Conservation (phyloP, 75 land plant genomes). For the Picea glauca region DNA sequence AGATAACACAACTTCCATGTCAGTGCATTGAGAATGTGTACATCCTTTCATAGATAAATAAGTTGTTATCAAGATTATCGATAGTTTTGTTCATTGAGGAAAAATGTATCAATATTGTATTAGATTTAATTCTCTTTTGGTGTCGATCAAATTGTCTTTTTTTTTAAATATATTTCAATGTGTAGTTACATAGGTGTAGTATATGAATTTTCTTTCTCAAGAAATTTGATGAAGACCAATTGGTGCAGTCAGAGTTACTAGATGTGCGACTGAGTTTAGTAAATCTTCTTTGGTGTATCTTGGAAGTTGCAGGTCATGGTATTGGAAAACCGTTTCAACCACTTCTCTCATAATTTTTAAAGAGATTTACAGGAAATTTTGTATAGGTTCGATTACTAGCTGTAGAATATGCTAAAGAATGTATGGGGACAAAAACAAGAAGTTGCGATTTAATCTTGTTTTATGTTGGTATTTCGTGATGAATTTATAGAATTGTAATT, state of each 20-base stretch:
- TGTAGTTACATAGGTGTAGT: not conserved
- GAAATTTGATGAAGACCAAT: not conserved
- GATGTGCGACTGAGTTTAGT: slow-evolving; percentile 58
- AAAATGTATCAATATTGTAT: not conserved
- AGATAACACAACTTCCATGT: not conserved
- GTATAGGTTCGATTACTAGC: slow-evolving; percentile 57
- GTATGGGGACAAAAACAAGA: slow-evolving; percentile 22
- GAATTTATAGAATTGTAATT: not conserved
- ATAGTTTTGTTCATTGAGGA: not conserved
- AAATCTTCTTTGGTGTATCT: slow-evolving; percentile 55
- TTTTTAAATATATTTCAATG: not conserved
- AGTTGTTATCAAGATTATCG: not conserved
- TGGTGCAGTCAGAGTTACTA: slow-evolving; percentile 49
- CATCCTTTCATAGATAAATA: not conserved
- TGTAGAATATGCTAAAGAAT: slow-evolving; percentile 54
- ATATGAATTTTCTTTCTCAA: not conserved
- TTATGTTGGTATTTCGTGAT: not conserved
- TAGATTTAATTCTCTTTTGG: not conserved
- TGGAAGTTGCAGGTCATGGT: slow-evolving; percentile 38
- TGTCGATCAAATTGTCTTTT: not conserved
- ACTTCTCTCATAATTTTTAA: slow-evolving; percentile 57
- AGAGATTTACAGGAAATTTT: slow-evolving; percentile 59
- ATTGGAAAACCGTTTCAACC: slow-evolving; percentile 50
- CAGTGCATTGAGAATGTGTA: not conserved
- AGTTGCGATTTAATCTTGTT: not conserved